A percentile compares a stretch with the other conserved stretches of the same genome.
phyloP scores from a whole-genome alignment of 2,329 filamentous ascomycete species.

The Xylariaceae sp. region DNA sequence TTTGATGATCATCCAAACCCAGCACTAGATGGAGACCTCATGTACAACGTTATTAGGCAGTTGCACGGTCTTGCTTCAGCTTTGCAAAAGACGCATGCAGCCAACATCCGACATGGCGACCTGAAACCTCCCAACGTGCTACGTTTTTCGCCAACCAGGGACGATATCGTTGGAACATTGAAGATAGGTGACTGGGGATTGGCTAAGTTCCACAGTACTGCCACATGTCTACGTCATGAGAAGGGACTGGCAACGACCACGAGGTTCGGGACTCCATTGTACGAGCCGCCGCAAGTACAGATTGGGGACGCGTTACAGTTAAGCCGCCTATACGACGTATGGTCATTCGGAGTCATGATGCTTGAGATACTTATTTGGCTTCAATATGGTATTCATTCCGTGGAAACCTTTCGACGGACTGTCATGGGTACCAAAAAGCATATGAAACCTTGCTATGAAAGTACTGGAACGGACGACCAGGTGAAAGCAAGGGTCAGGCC shows the following conservation, averaged over 20 bases:
- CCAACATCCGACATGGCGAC: neutral
- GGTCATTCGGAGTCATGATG: neutral
- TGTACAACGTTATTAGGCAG: neutral
- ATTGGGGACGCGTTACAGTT: neutral
- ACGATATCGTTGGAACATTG: neutral
- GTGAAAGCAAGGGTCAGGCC: neutral
- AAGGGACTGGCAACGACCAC: neutral
- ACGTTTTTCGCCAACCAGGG: neutral
- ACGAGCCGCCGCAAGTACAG: neutral
- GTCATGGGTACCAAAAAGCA: neutral
- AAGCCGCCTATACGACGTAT: neutral
- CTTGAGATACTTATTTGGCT: neutral
- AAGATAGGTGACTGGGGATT: neutral
- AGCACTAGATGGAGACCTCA: neutral
- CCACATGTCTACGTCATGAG: neutral
- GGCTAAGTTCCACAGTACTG: neutral
- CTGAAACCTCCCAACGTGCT: neutral
- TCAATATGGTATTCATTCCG: neutral
- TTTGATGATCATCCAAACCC: neutral
- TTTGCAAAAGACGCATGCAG: slow-evolving; percentile 5
- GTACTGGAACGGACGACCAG: neutral
- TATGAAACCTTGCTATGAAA: neutral
- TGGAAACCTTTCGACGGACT: neutral
- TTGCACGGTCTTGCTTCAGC: neutral
- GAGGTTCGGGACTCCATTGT: neutral